A percentile compares a stretch with the other conserved stretches of the same genome.
Evolutionary conservation across 371 early-diverging fungal species (phyloP).

Genomic region (Rhizopus microsporus): DNA sequence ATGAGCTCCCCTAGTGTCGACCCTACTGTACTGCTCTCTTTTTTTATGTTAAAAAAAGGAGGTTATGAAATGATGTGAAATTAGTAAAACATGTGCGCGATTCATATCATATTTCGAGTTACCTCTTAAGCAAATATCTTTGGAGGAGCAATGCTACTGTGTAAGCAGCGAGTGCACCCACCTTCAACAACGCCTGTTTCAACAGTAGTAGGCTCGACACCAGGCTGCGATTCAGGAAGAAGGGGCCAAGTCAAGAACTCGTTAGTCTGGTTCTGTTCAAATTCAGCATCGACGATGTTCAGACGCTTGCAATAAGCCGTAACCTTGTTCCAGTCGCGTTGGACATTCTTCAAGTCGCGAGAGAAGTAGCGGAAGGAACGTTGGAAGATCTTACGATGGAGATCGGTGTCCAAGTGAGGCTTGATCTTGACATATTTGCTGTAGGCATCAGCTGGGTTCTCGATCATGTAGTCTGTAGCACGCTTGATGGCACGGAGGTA

Average conservation of each 20-base stretch:
- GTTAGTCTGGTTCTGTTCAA: constrained; percentile 67
- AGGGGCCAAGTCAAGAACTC: constrained; percentile 52
- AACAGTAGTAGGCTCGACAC: constrained; percentile 40
- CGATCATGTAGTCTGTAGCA: constrained; percentile 58
- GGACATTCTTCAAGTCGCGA: constrained; percentile 60
- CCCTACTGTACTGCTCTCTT: constrained; percentile 18
- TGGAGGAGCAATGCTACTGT: constrained; percentile 21
- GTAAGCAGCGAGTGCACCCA: constrained; percentile 16
- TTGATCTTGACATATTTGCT: constrained; percentile 60
- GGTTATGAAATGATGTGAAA: neutral
- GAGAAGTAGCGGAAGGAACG: constrained; percentile 69
- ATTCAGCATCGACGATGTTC: constrained; percentile 52
- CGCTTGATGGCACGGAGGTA: constrained; percentile 60
- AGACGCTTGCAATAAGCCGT: constrained; percentile 66
- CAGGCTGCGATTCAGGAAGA: constrained; percentile 40
- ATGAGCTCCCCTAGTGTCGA: constrained; percentile 54
- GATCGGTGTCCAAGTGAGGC: constrained; percentile 53
- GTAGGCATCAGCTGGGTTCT: constrained; percentile 56
- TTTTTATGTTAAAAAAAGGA: constrained; percentile 10
- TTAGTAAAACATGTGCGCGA: neutral
- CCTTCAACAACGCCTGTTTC: constrained; percentile 48
- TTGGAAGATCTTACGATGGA: constrained; percentile 67
- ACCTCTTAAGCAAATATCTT: constrained; percentile 12
- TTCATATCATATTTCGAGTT: neutral
- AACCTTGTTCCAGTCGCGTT: constrained; percentile 72